Base-by-base conservation (phyloP, 805 yeast species). In the Suhomyces vadensis region DNA sequence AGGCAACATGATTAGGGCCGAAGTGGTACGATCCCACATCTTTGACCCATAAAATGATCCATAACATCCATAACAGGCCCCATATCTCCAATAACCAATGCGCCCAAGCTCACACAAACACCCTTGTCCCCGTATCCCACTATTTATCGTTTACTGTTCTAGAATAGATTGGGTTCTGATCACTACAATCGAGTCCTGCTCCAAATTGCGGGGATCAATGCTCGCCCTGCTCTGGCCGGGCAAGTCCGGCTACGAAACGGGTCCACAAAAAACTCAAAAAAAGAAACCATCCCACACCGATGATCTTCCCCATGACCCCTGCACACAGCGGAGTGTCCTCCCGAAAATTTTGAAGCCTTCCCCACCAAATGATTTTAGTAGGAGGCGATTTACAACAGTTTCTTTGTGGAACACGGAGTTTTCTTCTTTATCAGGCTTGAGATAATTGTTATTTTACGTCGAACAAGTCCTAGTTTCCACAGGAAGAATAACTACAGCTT, bases 301-400 rank as follows among this genome's bases (percentile, higher is more conserved):
- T 25, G 41, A 38, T 38, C 41, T 38, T 38, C 41, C 41, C 33
- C 41, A 26, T 26, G 35, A 29, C 24, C 20, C 41, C 41, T 38
- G 41, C 41, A 38, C 24, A 38, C 25, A 38, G 20, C 31, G 29
- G 38, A 21, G 37, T 20, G 37, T 17, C 9, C 37, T 38, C 35
- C 33, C 41, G 41, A 38, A 38, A 38, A 38, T 38, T 38, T 38
- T 38, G 37, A 38, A 29, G 41, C 14, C 33, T 26, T 38, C 41
- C 41, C 41, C 41, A 38, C 41, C 41, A 38, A 38, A 38, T 26
- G 41, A 16, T 8, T 24, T 24, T 29, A 11, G 37, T 21, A 16
- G 37, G 9, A 14, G 37, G 22, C 24, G 14, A 33, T 33, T 33
- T 33, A 17, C 37, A 11, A 20, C 16, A 20, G n/a, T 17, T 16